Base-by-base conservation (phyloP, 306 rosid species). In the Abrus precatorius region DNA sequence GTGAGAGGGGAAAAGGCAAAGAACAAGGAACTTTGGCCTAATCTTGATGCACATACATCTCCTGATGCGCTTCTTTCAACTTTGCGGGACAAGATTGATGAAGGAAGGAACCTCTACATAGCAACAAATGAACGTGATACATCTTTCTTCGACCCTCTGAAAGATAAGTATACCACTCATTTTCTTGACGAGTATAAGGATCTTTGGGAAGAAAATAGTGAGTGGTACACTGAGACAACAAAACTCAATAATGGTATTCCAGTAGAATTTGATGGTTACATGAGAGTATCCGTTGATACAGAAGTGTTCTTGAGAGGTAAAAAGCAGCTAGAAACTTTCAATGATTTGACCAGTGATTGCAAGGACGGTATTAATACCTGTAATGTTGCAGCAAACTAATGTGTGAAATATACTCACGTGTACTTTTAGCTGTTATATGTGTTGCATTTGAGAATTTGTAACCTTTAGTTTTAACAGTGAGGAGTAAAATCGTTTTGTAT, bases 301-400 rank as follows among this genome's bases (percentile, higher is more conserved):
- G 98, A 93, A 84, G 97, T 96, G 80, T 96, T 93, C 88, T 84
- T 96, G 89, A 90, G 98, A 90, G 99, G 99, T 80, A 93, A 96
- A 80, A 93, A 88, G 80, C 99, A 92, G 90, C 82, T 91, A 7
- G 99, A 96, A 79, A 96, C 99, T 32, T 96, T 96, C 91, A 96
- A 93, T 53, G 98, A 90, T 85, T 91, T 93, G 85, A 93, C 98
- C 4, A 92, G 85, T 53, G 98, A 96, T 78, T 96, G 99, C 91
- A 93, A 96, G 91, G 97, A 96, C 44, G 99, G 99, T 5, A 81
- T 92, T 77, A 96, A 90, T 83, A 93, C 93, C 47, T 96, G 98
- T 87, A 92, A 50, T 60, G 68, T 86, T 76, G 86, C 92, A 5
- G 84, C 90, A 76, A 91, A 89, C 83, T 95, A 81, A 74, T 52